Evolutionary conservation across 2,329 filamentous ascomycete genomes (phyloP), one percentile per base, ranked within the genome.

Genomic region (Hymenoscyphus salicellus): DNA sequence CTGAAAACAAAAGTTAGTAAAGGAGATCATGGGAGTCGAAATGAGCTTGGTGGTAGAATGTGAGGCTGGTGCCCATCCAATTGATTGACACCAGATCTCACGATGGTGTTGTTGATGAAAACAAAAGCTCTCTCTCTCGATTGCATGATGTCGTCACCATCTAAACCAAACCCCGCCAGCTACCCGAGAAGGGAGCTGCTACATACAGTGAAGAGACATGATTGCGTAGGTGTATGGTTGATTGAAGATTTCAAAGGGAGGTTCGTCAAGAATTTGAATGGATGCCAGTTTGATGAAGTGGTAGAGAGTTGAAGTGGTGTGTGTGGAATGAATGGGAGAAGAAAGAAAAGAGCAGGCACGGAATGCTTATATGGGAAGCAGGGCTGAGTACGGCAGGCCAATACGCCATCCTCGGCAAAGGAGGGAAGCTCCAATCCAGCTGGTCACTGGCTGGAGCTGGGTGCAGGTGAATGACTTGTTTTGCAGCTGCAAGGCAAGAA

Each of bases 131-230:
- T 14, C 20, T 14, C 20, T 23, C 46, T 28, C 46, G 46, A 52
- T 52, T 26, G 8, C 23, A 41, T 41, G 55, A 70, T 66, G 68
- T 67, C 64, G 63, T 72, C 65, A 71, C 63, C 52, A 49, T 32
- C 52, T 7, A 11, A 58, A 58, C 20, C 20, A 10, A 38, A 28
- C 11, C 20, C 2, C 26, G 1, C 43, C 16, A 41, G 41, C 43
- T 11, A 33, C 41, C 55, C 11, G 41, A 52, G 58, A 59, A 20
- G 30, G 26, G 17, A 55, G 28, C 3, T 3, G 63, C 55, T 64
- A 72, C 72, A 43, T 69, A 73, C 72, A 72, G 65, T 71, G 69
- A 63, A 73, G 72, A 71, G 72, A 73, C 72, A 73, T 73, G 66
- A 71, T 72, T 63, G 68, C 63, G 33, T 63, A 57, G 30, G 67